A percentile compares a stretch with the other conserved stretches of the same genome.
These are phyloP conservation scores for Exophiala sp. DNA, from an alignment of 2,329 filamentous ascomycete species.

Conservation along the genomic window DNA sequence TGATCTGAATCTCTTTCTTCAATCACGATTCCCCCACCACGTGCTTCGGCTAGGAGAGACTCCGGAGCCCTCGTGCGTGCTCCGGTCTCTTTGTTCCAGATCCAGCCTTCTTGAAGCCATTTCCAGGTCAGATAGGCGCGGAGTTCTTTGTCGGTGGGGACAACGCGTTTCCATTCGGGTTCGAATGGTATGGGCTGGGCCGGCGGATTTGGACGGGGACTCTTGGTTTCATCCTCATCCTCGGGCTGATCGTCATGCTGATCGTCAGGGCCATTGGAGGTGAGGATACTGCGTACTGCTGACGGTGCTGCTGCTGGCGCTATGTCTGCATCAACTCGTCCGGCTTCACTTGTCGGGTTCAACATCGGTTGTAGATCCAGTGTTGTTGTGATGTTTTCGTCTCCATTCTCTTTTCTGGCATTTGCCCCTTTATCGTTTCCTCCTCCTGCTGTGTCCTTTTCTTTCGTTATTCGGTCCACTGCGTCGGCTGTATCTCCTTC, in stretches of 20 bases:
- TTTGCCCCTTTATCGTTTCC: no score
- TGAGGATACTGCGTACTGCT: no score
- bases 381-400: no score
- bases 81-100: constrained; percentile 71
- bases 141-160: constrained; percentile 76
- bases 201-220: not conserved
- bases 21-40: constrained; percentile 38
- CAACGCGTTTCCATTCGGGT: constrained; percentile 84
- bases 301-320: no score
- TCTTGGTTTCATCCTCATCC: no score
- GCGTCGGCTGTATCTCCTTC: not conserved
- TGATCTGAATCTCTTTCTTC: constrained; percentile 35
- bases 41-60: constrained; percentile 36
- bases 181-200: constrained; percentile 50
- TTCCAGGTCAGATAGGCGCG: constrained; percentile 81
- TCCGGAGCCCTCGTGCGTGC: constrained; percentile 38
- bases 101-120: constrained; percentile 81
- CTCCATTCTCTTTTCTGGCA: no score
- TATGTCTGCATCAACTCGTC: no score
- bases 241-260: not conserved
- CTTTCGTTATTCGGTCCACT: no score
- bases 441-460: no score
- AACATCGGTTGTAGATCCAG: no score
- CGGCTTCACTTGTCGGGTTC: no score
- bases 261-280: no score